Evolutionary conservation across 306 rosid genomes (phyloP).

Genomic region (Prunus padus): DNA sequence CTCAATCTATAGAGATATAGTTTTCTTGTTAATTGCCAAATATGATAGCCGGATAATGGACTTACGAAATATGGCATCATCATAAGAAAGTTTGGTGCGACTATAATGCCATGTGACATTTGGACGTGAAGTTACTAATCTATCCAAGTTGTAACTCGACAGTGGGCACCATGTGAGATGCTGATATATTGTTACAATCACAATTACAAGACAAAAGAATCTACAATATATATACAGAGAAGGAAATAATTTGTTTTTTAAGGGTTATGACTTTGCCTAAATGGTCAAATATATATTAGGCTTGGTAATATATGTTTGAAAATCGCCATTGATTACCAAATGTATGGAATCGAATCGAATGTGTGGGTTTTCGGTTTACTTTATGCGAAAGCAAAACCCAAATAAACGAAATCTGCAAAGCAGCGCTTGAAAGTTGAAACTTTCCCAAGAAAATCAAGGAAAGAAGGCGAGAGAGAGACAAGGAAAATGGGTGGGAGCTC

Average conservation of each 20-base stretch:
- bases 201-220: no score
- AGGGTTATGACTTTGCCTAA: no score
- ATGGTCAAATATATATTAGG: no score
- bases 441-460: conserved; percentile 27
- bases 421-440: not conserved
- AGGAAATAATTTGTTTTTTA: no score
- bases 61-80: not conserved
- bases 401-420: not conserved
- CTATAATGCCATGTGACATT: not conserved
- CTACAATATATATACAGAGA: no score
- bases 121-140: not conserved
- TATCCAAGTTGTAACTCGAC: not conserved
- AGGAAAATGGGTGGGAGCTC: conserved; percentile 40
- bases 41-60: not conserved
- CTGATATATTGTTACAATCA: no score
- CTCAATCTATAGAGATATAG: not conserved
- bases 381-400: not conserved
- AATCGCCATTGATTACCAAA: no score
- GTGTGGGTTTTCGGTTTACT: no score
- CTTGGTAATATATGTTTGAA: no score
- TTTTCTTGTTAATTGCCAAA: not conserved
- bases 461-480: not conserved
- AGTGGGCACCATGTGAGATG: not conserved
- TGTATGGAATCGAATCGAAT: no score
- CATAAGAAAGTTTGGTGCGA: not conserved